phyloP scores from a whole-genome alignment of 345 rosid genomes.

The Garcia nutans region DNA sequence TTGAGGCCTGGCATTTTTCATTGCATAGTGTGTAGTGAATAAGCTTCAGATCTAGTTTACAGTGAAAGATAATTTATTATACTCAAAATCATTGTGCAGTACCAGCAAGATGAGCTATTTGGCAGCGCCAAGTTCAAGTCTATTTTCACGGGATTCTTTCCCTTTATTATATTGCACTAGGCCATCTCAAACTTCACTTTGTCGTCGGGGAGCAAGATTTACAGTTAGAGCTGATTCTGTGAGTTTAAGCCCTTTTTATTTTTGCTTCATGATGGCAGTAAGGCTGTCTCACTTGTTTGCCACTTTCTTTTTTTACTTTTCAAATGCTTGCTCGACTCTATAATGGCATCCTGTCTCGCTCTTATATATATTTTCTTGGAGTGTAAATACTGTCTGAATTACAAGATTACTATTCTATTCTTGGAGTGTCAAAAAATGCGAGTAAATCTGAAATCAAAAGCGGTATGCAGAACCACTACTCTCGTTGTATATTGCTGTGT shows the following conservation, averaged over 20 bases:
- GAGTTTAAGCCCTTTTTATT: constrained; percentile 41
- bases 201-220: constrained; percentile 57
- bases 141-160: constrained; percentile 59
- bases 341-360: not conserved
- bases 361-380: not conserved
- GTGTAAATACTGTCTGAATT: constrained; percentile 11
- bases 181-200: constrained; percentile 42
- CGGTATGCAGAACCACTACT: constrained; percentile 41
- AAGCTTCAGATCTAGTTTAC: not conserved
- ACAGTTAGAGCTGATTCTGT: constrained; percentile 83
- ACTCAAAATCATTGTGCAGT: constrained; percentile 30
- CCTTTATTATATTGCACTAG: constrained; percentile 46
- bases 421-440: constrained; percentile 87
- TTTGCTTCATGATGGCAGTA: constrained; percentile 2
- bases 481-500: not conserved
- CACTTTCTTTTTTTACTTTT: not conserved
- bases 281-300: not conserved
- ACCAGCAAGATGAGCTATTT: constrained; percentile 45
- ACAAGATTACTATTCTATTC: constrained; percentile 90
- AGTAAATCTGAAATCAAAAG: constrained; percentile 95
- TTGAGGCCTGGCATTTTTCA: not conserved
- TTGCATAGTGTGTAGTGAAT: not conserved
- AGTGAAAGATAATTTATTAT: constrained; percentile 8
- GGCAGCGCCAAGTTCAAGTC: constrained; percentile 59
- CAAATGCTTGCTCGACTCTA: not conserved